These are phyloP conservation scores for Acorus gramineus DNA, from an alignment of 106 monocot species.

Conservation along the genomic window DNA sequence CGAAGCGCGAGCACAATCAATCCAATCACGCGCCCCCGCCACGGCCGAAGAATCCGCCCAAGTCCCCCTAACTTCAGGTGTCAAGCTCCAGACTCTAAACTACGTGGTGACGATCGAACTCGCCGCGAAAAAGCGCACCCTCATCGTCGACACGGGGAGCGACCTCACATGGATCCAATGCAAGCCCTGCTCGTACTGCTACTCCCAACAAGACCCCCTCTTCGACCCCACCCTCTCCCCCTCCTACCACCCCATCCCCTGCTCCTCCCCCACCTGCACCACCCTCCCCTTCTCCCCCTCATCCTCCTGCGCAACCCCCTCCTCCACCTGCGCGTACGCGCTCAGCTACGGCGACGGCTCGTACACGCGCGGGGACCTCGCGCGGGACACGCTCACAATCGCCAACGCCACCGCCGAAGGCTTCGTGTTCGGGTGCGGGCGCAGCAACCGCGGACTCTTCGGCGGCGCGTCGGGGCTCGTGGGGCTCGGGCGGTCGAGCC, in stretches of 20 bases:
- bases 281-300: constrained; percentile 25
- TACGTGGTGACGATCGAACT: constrained; percentile 54
- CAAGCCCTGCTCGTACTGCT: constrained; percentile 61
- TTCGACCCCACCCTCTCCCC: constrained; percentile 63
- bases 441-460: constrained; percentile 53
- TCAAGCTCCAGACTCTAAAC: constrained; percentile 63
- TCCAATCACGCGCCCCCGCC: constrained; percentile 8
- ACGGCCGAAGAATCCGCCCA: neutral
- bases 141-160: constrained; percentile 82
- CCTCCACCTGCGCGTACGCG: constrained; percentile 35
- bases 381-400: constrained; percentile 28
- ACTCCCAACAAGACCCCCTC: constrained; percentile 51
- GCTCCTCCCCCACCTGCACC: constrained; percentile 41
- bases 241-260: constrained; percentile 45
- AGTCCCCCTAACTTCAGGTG: constrained; percentile 55
- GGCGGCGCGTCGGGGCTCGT: constrained; percentile 60
- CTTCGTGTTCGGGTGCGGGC: constrained; percentile 63
- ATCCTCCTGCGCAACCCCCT: constrained; percentile 11
- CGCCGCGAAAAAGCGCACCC: constrained; percentile 25
- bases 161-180: constrained; percentile 91
- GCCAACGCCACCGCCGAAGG: constrained; percentile 20
- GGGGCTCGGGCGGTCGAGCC: constrained; percentile 61
- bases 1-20: constrained; percentile 32
- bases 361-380: constrained; percentile 39
- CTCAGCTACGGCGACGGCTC: constrained; percentile 66